phyloP scores from a whole-genome alignment of 2,329 filamentous ascomycete genomes.

The Apiospora phragmitis region DNA sequence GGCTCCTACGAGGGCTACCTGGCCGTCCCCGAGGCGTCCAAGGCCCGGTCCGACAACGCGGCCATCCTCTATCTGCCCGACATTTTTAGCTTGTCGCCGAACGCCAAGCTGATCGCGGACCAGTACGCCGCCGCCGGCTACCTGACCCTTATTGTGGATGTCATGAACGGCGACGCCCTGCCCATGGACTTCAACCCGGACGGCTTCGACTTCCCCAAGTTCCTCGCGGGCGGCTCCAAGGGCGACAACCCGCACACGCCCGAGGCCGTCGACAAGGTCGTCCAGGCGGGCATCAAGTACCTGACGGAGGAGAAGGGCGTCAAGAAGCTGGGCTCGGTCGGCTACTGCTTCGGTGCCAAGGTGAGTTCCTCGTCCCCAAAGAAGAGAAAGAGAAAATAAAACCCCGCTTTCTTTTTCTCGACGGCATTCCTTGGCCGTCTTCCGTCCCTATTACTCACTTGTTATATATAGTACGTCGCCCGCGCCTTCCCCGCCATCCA shows the following conservation, averaged over 20 bases:
- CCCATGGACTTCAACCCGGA: conserved; percentile 51
- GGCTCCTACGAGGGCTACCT: conserved; percentile 51
- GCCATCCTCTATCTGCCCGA: conserved; percentile 51
- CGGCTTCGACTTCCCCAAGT: conserved; percentile 43
- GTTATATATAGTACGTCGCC: conserved; percentile 62
- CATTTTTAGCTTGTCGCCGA: conserved; percentile 55
- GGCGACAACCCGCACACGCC: conserved; percentile 52
- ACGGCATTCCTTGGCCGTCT: too few relatives aligned
- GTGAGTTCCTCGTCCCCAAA: conserved; percentile 34
- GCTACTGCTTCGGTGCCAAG: conserved; percentile 78
- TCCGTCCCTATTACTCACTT: neutral
- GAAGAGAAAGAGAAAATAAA: too few relatives aligned
- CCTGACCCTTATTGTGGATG: conserved; percentile 66
- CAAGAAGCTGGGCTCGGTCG: conserved; percentile 63
- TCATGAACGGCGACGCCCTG: conserved; percentile 68
- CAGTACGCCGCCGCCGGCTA: conserved; percentile 74
- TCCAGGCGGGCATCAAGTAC: conserved; percentile 54
- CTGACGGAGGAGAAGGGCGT: conserved; percentile 56
- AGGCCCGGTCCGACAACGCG: conserved; percentile 37
- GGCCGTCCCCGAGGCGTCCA: conserved; percentile 42
- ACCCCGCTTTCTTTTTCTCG: too few relatives aligned
- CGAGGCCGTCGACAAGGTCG: conserved; percentile 47
- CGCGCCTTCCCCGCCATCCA: conserved; percentile 69
- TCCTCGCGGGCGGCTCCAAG: conserved; percentile 42
- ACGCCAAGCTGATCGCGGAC: conserved; percentile 69